phyloP scores from a whole-genome alignment of 108 stramenopile genomes.

The Nitzschia putrida region DNA sequence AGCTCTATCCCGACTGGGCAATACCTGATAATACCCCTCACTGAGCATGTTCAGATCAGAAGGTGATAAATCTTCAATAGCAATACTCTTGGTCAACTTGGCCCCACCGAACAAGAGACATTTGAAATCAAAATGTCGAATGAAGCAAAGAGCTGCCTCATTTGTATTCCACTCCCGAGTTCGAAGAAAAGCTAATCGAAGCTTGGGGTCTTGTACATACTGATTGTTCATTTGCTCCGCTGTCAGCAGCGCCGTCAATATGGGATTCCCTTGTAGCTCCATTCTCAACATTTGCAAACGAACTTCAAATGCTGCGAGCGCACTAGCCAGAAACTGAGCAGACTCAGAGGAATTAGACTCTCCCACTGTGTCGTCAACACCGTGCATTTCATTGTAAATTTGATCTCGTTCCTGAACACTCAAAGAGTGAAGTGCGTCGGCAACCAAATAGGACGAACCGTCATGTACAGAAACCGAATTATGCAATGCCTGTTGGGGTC shows the following conservation, averaged over 20 bases:
- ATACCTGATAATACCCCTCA: constrained; percentile 9
- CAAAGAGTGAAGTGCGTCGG: constrained; percentile 1
- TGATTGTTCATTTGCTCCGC: constrained; percentile 8
- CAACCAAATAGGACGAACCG: no score
- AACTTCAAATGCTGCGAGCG: neutral
- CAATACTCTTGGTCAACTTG: constrained; percentile 20
- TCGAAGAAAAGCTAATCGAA: constrained; percentile 41
- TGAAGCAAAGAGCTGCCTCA: constrained; percentile 34
- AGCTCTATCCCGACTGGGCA: constrained; percentile 14
- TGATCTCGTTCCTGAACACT: constrained; percentile 19
- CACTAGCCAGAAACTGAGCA: neutral
- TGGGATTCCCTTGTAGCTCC: neutral
- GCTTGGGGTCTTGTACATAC: constrained; percentile 24
- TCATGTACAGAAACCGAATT: no score
- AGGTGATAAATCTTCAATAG: constrained; percentile 21
- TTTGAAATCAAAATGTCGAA: constrained; percentile 37
- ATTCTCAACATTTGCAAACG: neutral
- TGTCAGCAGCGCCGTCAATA: constrained; percentile 4
- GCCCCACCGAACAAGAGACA: constrained; percentile 38
- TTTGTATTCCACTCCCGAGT: constrained; percentile 30
- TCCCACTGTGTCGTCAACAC: neutral
- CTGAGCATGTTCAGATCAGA: constrained; percentile 20
- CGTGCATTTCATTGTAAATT: constrained; percentile 13
- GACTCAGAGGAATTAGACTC: neutral
- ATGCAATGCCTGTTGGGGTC: no score